phyloP scores from a whole-genome alignment of 345 rosid genomes.

The Streptanthus diversifolius region DNA sequence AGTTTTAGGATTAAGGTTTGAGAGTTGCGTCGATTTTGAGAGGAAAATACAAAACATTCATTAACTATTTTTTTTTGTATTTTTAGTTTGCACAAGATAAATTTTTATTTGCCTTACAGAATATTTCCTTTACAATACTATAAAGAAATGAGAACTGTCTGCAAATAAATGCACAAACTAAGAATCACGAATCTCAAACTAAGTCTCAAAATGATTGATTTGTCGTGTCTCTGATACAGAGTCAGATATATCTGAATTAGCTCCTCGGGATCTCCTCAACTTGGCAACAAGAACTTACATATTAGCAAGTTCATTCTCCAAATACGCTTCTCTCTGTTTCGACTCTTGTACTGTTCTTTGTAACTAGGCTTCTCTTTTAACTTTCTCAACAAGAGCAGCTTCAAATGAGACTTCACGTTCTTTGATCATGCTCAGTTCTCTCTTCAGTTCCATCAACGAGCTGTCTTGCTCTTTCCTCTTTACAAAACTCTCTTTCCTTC shows the following conservation, averaged over 20 bases:
- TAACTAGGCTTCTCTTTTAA: conserved; percentile 68
- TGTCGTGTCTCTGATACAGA: conserved; percentile 26
- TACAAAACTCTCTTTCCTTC: conserved; percentile 41
- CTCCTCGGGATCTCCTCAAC: conserved; percentile 66
- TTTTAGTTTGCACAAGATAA: background rate
- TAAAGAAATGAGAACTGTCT: background rate
- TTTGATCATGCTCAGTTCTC: conserved; percentile 57
- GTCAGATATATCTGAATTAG: conserved; percentile 37
- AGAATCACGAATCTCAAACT: background rate
- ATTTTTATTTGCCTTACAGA: background rate
- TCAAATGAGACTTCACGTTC: conserved; percentile 73
- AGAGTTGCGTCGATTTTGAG: background rate
- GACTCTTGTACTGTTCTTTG: conserved; percentile 77
- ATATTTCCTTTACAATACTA: background rate
- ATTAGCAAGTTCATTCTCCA: conserved; percentile 95
- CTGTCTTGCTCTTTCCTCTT: conserved; percentile 63
- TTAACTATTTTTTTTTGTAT: too few species aligned
- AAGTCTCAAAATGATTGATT: conserved; percentile 22
- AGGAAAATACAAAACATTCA: too few species aligned
- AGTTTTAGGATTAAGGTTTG: too few species aligned
- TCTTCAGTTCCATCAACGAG: conserved; percentile 62
- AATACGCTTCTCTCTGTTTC: conserved; percentile 84
- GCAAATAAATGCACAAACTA: conserved; percentile 1
- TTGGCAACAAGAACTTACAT: conserved; percentile 98
- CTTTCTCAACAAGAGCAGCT: conserved; percentile 65